A percentile compares a stretch with the other conserved stretches of the same genome.
These are phyloP conservation scores for Strobilomyces confusus DNA, from an alignment of 768 basidiomycete species.

Conservation along the genomic window DNA sequence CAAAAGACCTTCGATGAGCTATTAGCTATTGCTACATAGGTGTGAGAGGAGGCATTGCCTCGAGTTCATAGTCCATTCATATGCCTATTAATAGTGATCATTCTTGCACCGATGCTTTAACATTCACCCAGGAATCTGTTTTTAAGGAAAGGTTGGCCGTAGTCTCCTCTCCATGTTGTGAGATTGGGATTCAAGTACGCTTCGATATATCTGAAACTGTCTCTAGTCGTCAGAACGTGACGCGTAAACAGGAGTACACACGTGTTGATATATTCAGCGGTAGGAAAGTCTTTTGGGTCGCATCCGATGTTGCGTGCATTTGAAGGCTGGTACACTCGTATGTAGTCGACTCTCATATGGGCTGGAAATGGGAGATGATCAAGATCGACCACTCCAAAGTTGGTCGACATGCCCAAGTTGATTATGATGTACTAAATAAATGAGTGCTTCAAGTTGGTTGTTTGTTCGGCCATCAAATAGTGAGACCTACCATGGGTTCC, in stretches of 20 bases:
- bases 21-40: neutral
- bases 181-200: conserved; percentile 64
- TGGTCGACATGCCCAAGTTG: conserved; percentile 57
- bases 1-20: neutral
- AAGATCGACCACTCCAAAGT: conserved; percentile 57
- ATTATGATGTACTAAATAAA: conserved; percentile 45
- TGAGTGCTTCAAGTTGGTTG: neutral
- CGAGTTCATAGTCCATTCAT: neutral
- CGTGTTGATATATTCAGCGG: conserved; percentile 65
- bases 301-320: conserved; percentile 69
- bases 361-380: conserved; percentile 48
- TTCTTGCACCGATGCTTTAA: conserved; percentile 16
- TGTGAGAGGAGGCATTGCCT: neutral
- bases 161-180: conserved; percentile 43
- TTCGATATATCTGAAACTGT: conserved; percentile 46
- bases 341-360: conserved; percentile 49
- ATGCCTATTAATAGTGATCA: neutral
- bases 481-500: conserved; percentile 74
- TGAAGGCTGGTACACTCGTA: conserved; percentile 70
- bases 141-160: conserved; percentile 45
- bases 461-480: neutral
- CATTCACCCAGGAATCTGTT: conserved; percentile 45
- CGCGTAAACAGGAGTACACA: conserved; percentile 24
- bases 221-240: neutral
- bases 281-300: conserved; percentile 63